Conservation (phyloP, 163 green algal species). For the Scenedesmus sp. region DNA sequence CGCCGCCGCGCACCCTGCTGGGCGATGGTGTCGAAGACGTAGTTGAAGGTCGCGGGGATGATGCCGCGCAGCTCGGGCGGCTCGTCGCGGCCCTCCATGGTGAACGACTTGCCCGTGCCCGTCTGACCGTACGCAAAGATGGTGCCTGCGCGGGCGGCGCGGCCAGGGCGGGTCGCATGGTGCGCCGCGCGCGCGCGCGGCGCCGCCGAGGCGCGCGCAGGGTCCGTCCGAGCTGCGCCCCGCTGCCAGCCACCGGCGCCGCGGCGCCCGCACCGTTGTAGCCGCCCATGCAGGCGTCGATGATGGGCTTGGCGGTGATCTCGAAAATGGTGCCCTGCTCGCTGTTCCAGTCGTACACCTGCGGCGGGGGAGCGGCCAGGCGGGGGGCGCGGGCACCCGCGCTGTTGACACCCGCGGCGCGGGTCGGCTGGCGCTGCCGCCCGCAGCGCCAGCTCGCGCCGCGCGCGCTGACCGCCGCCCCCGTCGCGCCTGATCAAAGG, state of each 20-base stretch:
- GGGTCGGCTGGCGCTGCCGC: not conserved
- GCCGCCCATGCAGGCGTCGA: constrained; percentile 79
- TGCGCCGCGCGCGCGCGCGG: too few species aligned
- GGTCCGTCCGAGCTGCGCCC: not conserved
- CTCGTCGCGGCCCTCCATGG: constrained; percentile 78
- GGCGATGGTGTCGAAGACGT: constrained; percentile 82
- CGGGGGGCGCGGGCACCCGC: too few species aligned
- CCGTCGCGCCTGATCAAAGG: constrained; percentile 75
- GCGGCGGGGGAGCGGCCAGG: not conserved
- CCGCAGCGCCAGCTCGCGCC: too few species aligned
- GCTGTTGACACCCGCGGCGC: not conserved
- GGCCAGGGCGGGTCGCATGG: too few species aligned
- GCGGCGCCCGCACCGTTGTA: constrained; percentile 74
- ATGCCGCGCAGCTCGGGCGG: constrained; percentile 74
- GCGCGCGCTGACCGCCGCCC: too few species aligned
- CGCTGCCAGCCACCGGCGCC: not conserved
- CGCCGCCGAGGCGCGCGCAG: too few species aligned
- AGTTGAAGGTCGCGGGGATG: constrained; percentile 82
- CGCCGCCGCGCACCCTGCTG: constrained; percentile 47
- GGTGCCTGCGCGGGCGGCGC: constrained; percentile 55
- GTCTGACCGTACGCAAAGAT: constrained; percentile 90
- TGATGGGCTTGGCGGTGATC: constrained; percentile 71
- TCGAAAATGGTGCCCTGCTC: constrained; percentile 72
- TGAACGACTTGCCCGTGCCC: constrained; percentile 84
- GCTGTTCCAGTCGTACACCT: constrained; percentile 76